phyloP scores from a whole-genome alignment of 1,284 basidiomycete species.

The Anthracocystis walkeri region DNA sequence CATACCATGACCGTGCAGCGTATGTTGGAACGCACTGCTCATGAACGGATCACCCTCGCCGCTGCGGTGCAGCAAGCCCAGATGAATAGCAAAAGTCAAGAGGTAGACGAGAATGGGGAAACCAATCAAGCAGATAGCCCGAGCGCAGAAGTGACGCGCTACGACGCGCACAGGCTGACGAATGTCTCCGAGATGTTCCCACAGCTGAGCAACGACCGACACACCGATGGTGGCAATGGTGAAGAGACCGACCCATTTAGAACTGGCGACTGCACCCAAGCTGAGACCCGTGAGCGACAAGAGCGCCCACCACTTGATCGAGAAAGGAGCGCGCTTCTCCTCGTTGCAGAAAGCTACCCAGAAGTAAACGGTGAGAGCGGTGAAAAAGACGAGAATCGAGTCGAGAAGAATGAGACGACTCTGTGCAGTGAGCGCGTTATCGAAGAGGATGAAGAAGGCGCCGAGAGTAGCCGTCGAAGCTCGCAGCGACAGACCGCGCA shows the following conservation, averaged over 20 bases:
- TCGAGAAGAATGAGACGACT: slow-evolving; percentile 96
- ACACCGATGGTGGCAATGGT: slow-evolving; percentile 95
- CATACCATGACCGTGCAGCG: slow-evolving; percentile 90
- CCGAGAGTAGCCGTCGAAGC: slow-evolving; percentile 88
- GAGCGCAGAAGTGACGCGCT: slow-evolving; percentile 85
- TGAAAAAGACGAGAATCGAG: slow-evolving; percentile 97
- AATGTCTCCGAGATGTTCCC: slow-evolving; percentile 89
- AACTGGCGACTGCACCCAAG: slow-evolving; percentile 89
- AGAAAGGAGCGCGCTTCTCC: slow-evolving; percentile 81
- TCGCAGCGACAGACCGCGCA: slow-evolving; percentile 87
- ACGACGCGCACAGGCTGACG: slow-evolving; percentile 82
- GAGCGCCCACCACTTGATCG: slow-evolving; percentile 90
- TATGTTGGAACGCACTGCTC: slow-evolving; percentile 98
- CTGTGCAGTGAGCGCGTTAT: slow-evolving; percentile 95
- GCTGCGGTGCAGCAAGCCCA: slow-evolving; percentile 85
- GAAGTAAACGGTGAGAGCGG: slow-evolving; percentile 85
- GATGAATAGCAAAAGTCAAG: slow-evolving; percentile 94
- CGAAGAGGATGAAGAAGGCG: slow-evolving; percentile 90
- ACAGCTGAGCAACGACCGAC: slow-evolving; percentile 86
- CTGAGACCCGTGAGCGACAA: slow-evolving; percentile 87
- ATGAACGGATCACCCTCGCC: slow-evolving; percentile 99
- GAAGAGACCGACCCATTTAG: slow-evolving; percentile 99
- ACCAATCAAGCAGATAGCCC: slow-evolving; percentile 87
- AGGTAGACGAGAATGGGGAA: slow-evolving; percentile 91
- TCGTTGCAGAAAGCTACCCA: slow-evolving; percentile 93